Evolutionary conservation across 345 rosid genomes (phyloP).

Genomic region (Nephelium lappaceum): DNA sequence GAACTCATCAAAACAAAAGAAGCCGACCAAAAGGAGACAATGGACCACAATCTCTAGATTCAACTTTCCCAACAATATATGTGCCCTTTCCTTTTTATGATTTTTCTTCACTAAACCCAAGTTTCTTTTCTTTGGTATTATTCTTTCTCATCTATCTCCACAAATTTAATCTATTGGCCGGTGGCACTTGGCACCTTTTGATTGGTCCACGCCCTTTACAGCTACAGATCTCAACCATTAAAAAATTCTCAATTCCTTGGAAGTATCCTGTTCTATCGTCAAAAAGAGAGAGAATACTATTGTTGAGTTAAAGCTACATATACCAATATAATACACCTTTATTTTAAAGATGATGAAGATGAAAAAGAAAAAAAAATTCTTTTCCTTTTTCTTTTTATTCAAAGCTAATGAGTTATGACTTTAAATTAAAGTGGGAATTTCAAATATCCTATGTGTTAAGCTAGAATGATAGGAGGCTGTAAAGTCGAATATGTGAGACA

Average conservation of each 20-base stretch:
- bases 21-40: neutral
- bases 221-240: constrained; percentile 3
- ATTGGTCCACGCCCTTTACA: constrained; percentile 3
- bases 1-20: neutral
- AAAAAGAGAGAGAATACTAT: neutral
- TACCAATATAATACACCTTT: neutral
- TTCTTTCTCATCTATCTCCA: constrained; percentile 13
- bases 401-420: constrained; percentile 1
- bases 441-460: neutral
- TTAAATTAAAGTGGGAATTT: neutral
- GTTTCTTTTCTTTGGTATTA: neutral
- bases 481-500: neutral
- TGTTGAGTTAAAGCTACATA: constrained; percentile 2
- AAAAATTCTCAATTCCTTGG: constrained; percentile 20
- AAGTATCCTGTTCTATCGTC: neutral
- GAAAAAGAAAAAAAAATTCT: too few relatives aligned
- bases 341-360: too few relatives aligned
- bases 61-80: constrained; percentile 4
- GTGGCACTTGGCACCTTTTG: constrained; percentile 20
- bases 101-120: neutral
- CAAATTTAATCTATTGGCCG: constrained; percentile 9
- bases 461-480: neutral
- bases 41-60: constrained; percentile 10
- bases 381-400: neutral
- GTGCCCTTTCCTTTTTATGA: neutral